Conservation (phyloP, 2,329 filamentous ascomycete genomes). For the Venturia carpophila region DNA sequence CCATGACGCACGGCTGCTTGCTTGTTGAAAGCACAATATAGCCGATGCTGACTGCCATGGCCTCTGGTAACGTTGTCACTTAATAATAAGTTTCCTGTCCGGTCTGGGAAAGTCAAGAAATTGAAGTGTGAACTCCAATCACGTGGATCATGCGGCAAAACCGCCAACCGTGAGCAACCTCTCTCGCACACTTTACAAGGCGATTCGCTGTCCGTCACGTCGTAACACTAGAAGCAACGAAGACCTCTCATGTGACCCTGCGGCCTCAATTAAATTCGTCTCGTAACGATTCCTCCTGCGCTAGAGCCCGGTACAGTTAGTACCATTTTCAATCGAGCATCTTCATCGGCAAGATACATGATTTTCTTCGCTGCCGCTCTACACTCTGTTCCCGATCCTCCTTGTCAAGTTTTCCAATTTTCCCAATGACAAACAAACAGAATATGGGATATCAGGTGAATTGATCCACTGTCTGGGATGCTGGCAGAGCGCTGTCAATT, state of each 20-base stretch:
- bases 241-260: background rate
- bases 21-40: slow-evolving; percentile 6
- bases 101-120: background rate
- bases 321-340: background rate
- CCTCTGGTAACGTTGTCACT: background rate
- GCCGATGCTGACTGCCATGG: background rate
- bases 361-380: background rate
- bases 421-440: background rate
- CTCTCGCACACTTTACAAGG: background rate
- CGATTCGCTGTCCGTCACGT: background rate
- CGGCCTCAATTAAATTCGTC: background rate
- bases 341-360: background rate
- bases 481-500: background rate
- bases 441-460: background rate
- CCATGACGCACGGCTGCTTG: background rate
- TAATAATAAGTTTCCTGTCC: background rate
- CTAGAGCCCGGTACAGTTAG: background rate
- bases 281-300: background rate
- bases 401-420: background rate
- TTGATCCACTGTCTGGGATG: background rate
- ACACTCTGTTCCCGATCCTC: background rate
- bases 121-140: background rate
- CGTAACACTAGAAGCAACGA: background rate
- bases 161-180: background rate
- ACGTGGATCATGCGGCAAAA: background rate